These are phyloP conservation scores for Penicillium janthinellum DNA, from an alignment of 2,329 filamentous ascomycete genomes.

Conservation along the genomic window DNA sequence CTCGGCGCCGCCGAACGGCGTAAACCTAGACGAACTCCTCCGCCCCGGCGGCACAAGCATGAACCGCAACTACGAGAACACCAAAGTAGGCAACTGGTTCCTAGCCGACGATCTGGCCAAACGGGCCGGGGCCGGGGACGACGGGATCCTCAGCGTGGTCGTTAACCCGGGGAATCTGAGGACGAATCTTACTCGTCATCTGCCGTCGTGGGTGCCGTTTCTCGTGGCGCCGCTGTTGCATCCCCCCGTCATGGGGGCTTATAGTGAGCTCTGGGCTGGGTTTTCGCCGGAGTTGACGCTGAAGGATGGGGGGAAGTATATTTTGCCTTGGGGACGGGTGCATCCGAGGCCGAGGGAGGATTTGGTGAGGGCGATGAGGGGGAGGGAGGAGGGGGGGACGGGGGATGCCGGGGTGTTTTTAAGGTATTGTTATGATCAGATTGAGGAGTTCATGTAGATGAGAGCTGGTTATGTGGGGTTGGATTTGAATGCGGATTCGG, in stretches of 20 bases:
- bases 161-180: constrained; percentile 15
- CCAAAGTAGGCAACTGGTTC: constrained; percentile 18
- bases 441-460: not conserved
- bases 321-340: constrained; percentile 13
- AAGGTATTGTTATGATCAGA: constrained; percentile 9
- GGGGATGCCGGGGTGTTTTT: constrained; percentile 19
- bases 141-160: constrained; percentile 12
- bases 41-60: not conserved
- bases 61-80: constrained; percentile 12
- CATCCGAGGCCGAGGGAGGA: constrained; percentile 9
- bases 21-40: constrained; percentile 4
- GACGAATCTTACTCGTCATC: constrained; percentile 12
- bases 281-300: constrained; percentile 6
- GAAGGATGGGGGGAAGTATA: constrained; percentile 11
- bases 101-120: constrained; percentile 7
- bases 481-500: too few species aligned
- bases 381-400: constrained; percentile 7
- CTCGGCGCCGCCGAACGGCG: not conserved
- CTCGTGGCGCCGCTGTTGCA: constrained; percentile 7
- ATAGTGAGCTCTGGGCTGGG: constrained; percentile 14
- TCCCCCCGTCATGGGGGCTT: constrained; percentile 8
- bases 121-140: not conserved
- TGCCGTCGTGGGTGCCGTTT: constrained; percentile 1
- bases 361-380: constrained; percentile 10
- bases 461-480: too few species aligned